Evolutionary conservation across 1,284 basidiomycete genomes (phyloP), one percentile per base, ranked within the genome.

Genomic region (Cryptococcus sp.): DNA sequence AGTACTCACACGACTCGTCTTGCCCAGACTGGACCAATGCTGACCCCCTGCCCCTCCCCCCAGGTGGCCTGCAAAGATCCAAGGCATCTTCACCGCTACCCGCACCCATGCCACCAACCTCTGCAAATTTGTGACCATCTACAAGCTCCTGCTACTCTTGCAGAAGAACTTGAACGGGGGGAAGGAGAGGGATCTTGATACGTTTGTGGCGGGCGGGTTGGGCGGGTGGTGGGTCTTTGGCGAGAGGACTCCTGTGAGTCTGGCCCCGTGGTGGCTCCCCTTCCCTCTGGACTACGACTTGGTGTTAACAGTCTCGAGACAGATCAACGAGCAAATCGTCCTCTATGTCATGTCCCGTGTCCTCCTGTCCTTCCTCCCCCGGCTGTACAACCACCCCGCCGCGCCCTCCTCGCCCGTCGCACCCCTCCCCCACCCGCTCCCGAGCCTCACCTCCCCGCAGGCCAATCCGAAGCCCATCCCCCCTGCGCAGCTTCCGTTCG

Each of bases 281-380:
- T n/a, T n/a, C n/a, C n/a, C n/a, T 21, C 5, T 43, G 15, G 18
- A 24, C 16, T 18, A 12, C n/a, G 33, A 40, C 5, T 9, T 9
- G 4, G 28, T 33, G 28, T 9, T 33, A 9, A 33, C 9, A 33
- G 4, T 33, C 28, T 4, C 11, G n/a, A 18, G 35, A n/a, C 62
- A 77, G 76, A 89, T 98, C 62, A 98, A 98, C 72, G 95, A 98
- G 75, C 96, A 98, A 89, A 98, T 98, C 64, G 96, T 98, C 11
- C 85, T 99, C 56, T 99, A 98, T 73, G 90, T 95, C 62, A 85
- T 89, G 62, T 91, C 90, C 18, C 86, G 93, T 52, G 88, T 92
- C 42, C 80, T 95, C 51, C 86, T 92, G 20, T 88, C 92, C 4
- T 85, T 93, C 79, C 81, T 96, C 37, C 90, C 93, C 7, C 85